Conservation (phyloP, 768 basidiomycete species). For the Trametes gibbosa region DNA sequence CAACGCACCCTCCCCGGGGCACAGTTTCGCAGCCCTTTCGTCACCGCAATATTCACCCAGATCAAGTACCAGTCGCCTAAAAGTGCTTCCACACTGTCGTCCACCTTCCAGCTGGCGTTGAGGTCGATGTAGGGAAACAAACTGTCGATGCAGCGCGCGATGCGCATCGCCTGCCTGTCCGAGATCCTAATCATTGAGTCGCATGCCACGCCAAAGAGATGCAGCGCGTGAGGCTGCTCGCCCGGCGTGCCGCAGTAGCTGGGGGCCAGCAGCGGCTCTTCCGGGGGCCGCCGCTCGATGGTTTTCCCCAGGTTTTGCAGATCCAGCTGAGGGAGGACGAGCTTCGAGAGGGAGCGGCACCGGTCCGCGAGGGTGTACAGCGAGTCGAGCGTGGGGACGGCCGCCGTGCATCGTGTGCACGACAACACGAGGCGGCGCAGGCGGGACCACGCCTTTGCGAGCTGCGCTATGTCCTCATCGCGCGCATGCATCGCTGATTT, state of each 20-base stretch:
- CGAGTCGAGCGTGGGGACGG: not conserved
- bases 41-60: not conserved
- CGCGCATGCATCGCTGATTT: not conserved
- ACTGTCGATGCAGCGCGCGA: conserved; percentile 1
- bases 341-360: not conserved
- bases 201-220: not conserved
- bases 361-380: not conserved
- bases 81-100: not conserved
- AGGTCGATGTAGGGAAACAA: conserved; percentile 7
- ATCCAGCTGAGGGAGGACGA: conserved; percentile 10
- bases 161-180: not conserved
- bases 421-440: conserved; percentile 2
- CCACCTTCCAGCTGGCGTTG: not conserved
- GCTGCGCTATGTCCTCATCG: not conserved
- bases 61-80: conserved; percentile 9
- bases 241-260: not conserved
- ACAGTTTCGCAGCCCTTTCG: not conserved
- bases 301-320: not conserved
- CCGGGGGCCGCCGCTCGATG: not conserved
- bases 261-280: not conserved
- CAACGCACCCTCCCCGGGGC: not conserved
- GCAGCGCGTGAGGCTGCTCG: not conserved
- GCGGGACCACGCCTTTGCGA: not conserved
- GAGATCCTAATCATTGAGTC: not conserved
- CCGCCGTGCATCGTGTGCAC: not conserved